phyloP scores from a whole-genome alignment of 2,329 filamentous ascomycete species.

The Epichloe gansuensis region DNA sequence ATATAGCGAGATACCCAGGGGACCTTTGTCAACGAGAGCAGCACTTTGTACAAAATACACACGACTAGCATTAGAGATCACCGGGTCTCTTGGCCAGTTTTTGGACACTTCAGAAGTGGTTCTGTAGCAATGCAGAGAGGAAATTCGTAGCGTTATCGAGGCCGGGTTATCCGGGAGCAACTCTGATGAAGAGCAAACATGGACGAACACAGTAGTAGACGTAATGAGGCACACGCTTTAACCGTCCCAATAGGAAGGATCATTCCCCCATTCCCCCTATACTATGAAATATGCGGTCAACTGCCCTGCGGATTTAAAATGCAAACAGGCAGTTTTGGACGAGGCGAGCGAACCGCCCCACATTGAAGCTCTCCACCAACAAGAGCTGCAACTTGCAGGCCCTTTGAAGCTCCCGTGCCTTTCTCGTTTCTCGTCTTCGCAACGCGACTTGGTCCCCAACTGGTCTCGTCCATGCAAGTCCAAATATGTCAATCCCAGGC shows the following conservation, averaged over 20 bases:
- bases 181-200: too few species aligned
- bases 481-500: conserved; percentile 58
- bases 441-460: not conserved
- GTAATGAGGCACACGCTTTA: too few species aligned
- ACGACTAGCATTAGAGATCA: not conserved
- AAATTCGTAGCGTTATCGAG: too few species aligned
- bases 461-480: conserved; percentile 18
- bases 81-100: not conserved
- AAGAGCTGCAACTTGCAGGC: not conserved
- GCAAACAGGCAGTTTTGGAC: too few species aligned
- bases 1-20: conserved; percentile 3
- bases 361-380: not conserved
- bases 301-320: too few species aligned
- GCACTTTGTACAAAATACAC: not conserved
- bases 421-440: not conserved
- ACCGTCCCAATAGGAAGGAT: too few species aligned
- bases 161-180: too few species aligned
- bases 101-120: not conserved
- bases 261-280: too few species aligned
- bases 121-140: too few species aligned
- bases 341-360: not conserved
- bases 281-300: too few species aligned
- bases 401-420: not conserved
- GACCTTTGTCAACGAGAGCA: not conserved
- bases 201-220: too few species aligned